Evolutionary conservation across 768 basidiomycete genomes (phyloP), one percentile per base, ranked within the genome.

Genomic region (Tephrocybe sp.): DNA sequence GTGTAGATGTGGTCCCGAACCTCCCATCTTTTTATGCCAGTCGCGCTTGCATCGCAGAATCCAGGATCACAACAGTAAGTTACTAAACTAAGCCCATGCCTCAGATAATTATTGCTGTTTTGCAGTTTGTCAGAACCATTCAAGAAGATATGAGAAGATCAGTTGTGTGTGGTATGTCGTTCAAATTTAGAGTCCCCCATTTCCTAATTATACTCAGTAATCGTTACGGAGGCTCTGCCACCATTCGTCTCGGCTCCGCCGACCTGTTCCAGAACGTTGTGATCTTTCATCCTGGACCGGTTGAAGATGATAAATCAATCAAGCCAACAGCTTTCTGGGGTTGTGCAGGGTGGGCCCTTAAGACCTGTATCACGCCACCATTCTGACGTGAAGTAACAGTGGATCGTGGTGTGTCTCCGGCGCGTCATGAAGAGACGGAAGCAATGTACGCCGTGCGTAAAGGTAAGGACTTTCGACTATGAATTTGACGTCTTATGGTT

Each of bases 91-190:
- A n/a, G n/a, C n/a, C 11, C n/a, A 34, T 11, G 16, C 10, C 12
- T 30, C 22, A 13, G 16, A 33, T 11, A 18, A 42, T 11, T 4
- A 4, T 10, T 10, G 37, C 29, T 29, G 38, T 53, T 50, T 5
- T 44, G 21, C 24, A 73, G 72, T 70, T 72, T 53, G 59, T 72
- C 18, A 42, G 57, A 19, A 52, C 60, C 12, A 44, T 75, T 24
- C 63, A 66, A 48, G 61, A 60, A 24, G 66, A 69, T 75, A 73
- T 49, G 65, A 65, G 37, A 71, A 70, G 47, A 29, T 73, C 23
- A 72, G 73, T 12, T 65, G 63, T 13, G 64, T 72, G 3, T 71
- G 72, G 67, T 71, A 53, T 37, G 58, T 44, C 7, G 3, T 34
- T 34, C 15, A 10, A 29, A 3, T 9, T 29, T 18, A n/a, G 13